A percentile compares a stretch with the other conserved stretches of the same genome.
phyloP scores from a whole-genome alignment of 768 basidiomycete species.

The Podaxis pistillaris region DNA sequence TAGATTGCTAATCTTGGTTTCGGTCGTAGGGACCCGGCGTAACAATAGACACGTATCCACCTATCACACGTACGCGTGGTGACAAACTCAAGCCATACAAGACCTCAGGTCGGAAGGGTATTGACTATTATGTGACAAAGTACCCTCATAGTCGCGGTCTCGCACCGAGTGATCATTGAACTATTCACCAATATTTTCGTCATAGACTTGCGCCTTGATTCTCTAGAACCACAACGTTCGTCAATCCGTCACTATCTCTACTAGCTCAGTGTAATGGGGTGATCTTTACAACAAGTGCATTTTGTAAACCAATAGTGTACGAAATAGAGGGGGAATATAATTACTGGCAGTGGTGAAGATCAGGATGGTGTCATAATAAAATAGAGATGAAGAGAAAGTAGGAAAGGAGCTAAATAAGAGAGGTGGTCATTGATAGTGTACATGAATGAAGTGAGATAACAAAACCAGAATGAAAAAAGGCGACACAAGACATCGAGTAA shows the following conservation, averaged over 20 bases:
- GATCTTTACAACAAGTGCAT: not conserved
- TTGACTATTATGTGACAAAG: constrained; percentile 52
- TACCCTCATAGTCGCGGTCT: constrained; percentile 27
- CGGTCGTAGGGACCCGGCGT: constrained; percentile 54
- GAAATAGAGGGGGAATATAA: not conserved
- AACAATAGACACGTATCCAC: constrained; percentile 51
- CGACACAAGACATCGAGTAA: not conserved
- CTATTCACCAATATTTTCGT: not conserved
- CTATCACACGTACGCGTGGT: constrained; percentile 29
- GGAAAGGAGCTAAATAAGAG: not conserved
- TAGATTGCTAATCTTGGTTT: not conserved
- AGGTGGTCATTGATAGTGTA: not conserved
- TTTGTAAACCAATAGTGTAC: not conserved
- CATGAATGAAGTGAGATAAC: not conserved
- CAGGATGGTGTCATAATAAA: constrained; percentile 19
- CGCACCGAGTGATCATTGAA: constrained; percentile 17
- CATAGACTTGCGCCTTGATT: not conserved
- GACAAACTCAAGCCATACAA: constrained; percentile 20
- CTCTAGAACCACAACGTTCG: not conserved
- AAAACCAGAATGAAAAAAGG: not conserved
- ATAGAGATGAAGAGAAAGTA: not conserved
- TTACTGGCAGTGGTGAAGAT: constrained; percentile 19
- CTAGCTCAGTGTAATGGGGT: not conserved
- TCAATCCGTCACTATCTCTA: not conserved
- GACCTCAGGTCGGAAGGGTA: constrained; percentile 29